Percentiles rank a stretch among this genome's conserved stretches.
Conservation (phyloP, 805 yeast species). For the Debaryomyces maramus region DNA sequence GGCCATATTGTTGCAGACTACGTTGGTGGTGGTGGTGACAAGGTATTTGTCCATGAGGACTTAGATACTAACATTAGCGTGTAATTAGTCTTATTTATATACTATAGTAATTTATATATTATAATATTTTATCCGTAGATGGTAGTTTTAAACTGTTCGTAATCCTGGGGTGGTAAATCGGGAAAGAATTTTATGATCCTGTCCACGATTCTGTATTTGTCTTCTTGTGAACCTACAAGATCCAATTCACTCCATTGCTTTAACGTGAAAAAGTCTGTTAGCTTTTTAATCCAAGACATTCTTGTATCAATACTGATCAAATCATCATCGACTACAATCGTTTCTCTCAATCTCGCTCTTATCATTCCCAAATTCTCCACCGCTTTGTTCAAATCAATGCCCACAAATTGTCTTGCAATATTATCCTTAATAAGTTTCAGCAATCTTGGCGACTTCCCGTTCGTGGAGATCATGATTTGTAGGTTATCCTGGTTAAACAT, state of each 20-base stretch:
- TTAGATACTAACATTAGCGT: not conserved
- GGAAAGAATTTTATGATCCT: constrained; percentile 51
- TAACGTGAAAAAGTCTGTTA: constrained; percentile 61
- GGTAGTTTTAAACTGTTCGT: constrained; percentile 15
- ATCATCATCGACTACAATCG: constrained; percentile 46
- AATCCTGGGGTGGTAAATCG: constrained; percentile 43
- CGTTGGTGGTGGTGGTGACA: constrained; percentile 87
- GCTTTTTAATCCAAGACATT: constrained; percentile 68
- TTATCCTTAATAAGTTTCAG: constrained; percentile 53
- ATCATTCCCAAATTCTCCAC: constrained; percentile 60
- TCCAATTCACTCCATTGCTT: constrained; percentile 56
- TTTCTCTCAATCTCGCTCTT: constrained; percentile 49
- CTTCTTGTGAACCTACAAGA: constrained; percentile 28
- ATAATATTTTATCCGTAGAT: constrained; percentile 4
- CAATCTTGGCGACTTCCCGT: constrained; percentile 78
- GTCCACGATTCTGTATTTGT: constrained; percentile 25
- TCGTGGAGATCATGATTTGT: constrained; percentile 80
- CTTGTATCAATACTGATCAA: constrained; percentile 53
- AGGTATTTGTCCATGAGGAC: constrained; percentile 73
- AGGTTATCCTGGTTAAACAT: constrained; percentile 70
- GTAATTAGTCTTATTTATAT: not conserved
- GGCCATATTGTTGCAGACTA: constrained; percentile 95
- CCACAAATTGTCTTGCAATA: constrained; percentile 50
- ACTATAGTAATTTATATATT: not conserved
- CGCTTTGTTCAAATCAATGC: constrained; percentile 54